phyloP scores from a whole-genome alignment of 2,329 filamentous ascomycete species.

The Beauveria sp. region DNA sequence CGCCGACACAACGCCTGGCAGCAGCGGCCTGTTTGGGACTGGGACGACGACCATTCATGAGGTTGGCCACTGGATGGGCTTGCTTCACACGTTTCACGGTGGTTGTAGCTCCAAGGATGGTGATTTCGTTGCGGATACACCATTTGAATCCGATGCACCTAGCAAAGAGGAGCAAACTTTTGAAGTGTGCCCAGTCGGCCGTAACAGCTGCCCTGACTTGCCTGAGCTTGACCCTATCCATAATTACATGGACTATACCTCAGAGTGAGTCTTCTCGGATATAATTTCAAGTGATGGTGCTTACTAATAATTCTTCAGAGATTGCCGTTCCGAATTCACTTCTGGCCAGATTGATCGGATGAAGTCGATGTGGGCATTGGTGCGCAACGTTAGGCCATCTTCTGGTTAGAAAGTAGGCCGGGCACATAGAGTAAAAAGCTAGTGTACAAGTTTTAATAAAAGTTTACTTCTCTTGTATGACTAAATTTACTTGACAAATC shows the following conservation, averaged over 20 bases:
- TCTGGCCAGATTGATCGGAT: background rate
- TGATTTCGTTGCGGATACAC: constrained; percentile 13
- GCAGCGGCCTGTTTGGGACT: constrained; percentile 25
- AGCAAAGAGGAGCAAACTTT: background rate
- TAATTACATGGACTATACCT: constrained; percentile 33
- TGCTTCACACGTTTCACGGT: constrained; percentile 40
- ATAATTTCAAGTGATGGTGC: background rate
- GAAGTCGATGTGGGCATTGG: background rate
- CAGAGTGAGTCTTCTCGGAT: background rate
- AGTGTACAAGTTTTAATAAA: too few relatives aligned
- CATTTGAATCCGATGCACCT: background rate
- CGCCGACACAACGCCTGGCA: constrained; percentile 28
- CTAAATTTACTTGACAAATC: too few relatives aligned
- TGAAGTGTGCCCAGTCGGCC: constrained; percentile 28
- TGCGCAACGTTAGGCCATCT: constrained; percentile 21
- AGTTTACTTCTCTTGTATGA: too few relatives aligned
- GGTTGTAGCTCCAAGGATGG: constrained; percentile 30
- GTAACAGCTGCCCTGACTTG: constrained; percentile 27
- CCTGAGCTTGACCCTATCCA: constrained; percentile 28
- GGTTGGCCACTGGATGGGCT: constrained; percentile 42
- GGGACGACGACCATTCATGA: constrained; percentile 32
- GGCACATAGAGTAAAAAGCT: too few relatives aligned
- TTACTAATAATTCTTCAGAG: background rate
- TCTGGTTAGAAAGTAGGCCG: background rate
- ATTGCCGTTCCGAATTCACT: background rate